These are phyloP conservation scores for Yarrowia deformans DNA, from an alignment of 805 yeast genomes.

Conservation along the genomic window DNA sequence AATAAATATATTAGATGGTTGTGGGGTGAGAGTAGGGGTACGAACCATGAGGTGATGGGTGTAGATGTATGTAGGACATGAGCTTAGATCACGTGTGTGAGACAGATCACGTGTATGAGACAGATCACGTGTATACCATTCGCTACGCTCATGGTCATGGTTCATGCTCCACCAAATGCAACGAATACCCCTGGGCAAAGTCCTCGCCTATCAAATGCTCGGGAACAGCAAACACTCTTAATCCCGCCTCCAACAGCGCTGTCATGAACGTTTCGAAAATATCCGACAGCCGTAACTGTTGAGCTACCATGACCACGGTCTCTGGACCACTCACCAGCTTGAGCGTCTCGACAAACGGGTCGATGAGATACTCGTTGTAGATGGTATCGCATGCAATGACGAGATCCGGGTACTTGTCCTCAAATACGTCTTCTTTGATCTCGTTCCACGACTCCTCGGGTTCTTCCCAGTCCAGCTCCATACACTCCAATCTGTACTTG, in stretches of 20 bases:
- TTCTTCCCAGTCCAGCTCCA: constrained; percentile 70
- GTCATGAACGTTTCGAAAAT: constrained; percentile 58
- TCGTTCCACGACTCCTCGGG: constrained; percentile 51
- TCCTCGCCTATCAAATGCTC: constrained; percentile 38
- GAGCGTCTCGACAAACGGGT: constrained; percentile 57
- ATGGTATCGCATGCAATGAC: constrained; percentile 71
- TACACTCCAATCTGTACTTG: constrained; percentile 50
- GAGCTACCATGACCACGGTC: constrained; percentile 55
- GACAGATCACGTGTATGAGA: too few species aligned
- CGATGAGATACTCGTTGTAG: constrained; percentile 66
- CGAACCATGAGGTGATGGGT: too few species aligned
- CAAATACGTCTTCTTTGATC: constrained; percentile 42
- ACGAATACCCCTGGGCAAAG: constrained; percentile 42
- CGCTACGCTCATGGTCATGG: too few species aligned
- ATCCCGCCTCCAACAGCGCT: constrained; percentile 48
- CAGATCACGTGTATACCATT: too few species aligned
- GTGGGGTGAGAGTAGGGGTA: too few species aligned
- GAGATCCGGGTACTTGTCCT: constrained; percentile 49
- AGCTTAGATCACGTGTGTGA: too few species aligned
- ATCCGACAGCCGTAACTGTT: constrained; percentile 64
- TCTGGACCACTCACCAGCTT: constrained; percentile 47
- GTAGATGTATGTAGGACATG: too few species aligned
- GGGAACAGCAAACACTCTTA: constrained; percentile 46
- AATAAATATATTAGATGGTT: not conserved
- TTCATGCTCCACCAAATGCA: constrained; percentile 35